A percentile compares a stretch with the other conserved stretches of the same genome.
Evolutionary conservation across 805 yeast genomes (phyloP).

Genomic region (Nakazawaea molendinolei): DNA sequence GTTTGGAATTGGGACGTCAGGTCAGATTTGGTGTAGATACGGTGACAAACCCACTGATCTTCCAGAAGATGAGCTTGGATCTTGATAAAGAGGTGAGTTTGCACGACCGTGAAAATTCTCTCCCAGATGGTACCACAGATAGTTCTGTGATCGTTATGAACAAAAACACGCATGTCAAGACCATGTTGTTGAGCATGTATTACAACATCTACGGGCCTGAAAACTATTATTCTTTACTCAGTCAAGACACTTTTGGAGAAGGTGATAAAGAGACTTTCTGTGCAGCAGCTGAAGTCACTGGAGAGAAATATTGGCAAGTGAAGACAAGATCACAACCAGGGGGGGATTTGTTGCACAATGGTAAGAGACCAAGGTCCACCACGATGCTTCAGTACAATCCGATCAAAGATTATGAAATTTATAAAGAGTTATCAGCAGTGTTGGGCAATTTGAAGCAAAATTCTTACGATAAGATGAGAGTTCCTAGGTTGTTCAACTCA

Average conservation of each 20-base stretch:
- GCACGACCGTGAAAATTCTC: constrained; percentile 49
- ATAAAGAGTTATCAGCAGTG: constrained; percentile 6
- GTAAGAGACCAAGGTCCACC: constrained; percentile 12
- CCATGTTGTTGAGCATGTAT: constrained; percentile 45
- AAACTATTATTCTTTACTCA: constrained; percentile 49
- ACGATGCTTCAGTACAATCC: constrained; percentile 28
- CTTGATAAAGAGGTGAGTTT: constrained; percentile 24
- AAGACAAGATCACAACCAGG: constrained; percentile 32
- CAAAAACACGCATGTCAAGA: constrained; percentile 44
- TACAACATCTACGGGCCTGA: constrained; percentile 53
- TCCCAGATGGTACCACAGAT: constrained; percentile 55
- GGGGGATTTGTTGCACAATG: constrained; percentile 21
- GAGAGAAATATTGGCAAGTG: constrained; percentile 32
- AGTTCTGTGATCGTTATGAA: constrained; percentile 53
- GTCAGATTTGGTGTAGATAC: constrained; percentile 12
- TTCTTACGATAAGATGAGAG: constrained; percentile 8
- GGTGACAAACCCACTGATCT: constrained; percentile 3
- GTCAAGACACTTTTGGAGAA: constrained; percentile 61
- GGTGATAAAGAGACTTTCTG: constrained; percentile 66
- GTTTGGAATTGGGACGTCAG: constrained; percentile 34
- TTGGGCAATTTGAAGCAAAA: neutral
- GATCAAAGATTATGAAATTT: constrained; percentile 20
- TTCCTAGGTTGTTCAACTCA: constrained; percentile 6
- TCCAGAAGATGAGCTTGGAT: constrained; percentile 3
- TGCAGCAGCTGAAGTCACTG: constrained; percentile 47